Evolutionary conservation across 2,329 filamentous ascomycete species (phyloP).

Genomic region (Fonsecaea erecta): DNA sequence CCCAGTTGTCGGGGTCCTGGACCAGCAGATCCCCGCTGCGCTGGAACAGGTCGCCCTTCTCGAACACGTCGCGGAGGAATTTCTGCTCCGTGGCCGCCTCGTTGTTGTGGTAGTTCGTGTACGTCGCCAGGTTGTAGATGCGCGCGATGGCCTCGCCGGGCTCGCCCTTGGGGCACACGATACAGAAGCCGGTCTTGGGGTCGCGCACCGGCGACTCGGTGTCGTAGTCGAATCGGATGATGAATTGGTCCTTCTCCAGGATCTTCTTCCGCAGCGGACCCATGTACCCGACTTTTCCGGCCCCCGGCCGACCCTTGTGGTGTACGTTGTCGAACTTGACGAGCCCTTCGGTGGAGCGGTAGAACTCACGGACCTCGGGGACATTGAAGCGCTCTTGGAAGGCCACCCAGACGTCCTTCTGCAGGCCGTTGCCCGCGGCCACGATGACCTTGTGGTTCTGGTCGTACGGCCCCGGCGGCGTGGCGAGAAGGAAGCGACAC

Average conservation of each 20-base stretch:
- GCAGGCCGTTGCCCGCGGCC: slow-evolving; percentile 53
- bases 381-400: slow-evolving; percentile 48
- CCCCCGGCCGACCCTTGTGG: slow-evolving; percentile 68
- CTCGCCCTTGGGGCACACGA: slow-evolving; percentile 64
- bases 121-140: slow-evolving; percentile 64
- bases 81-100: slow-evolving; percentile 71
- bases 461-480: slow-evolving; percentile 51
- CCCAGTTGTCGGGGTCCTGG: slow-evolving; percentile 70
- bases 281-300: slow-evolving; percentile 52
- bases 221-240: slow-evolving; percentile 71
- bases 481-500: slow-evolving; percentile 53
- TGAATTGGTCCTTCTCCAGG: slow-evolving; percentile 58
- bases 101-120: slow-evolving; percentile 84
- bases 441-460: slow-evolving; percentile 51
- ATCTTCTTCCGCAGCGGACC: slow-evolving; percentile 43
- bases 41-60: slow-evolving; percentile 79
- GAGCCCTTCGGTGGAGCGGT: slow-evolving; percentile 75
- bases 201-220: slow-evolving; percentile 70
- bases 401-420: slow-evolving; percentile 54
- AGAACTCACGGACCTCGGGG: slow-evolving; percentile 70
- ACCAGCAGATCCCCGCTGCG: slow-evolving; percentile 78
- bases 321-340: slow-evolving; percentile 66
- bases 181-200: slow-evolving; percentile 68
- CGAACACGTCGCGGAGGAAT: slow-evolving; percentile 73
- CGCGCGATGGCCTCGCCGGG: slow-evolving; percentile 79